Evolutionary conservation across 2,329 filamentous ascomycete species (phyloP), one percentile per base, ranked within the genome.

Genomic region (Cyphellophora attinorum): DNA sequence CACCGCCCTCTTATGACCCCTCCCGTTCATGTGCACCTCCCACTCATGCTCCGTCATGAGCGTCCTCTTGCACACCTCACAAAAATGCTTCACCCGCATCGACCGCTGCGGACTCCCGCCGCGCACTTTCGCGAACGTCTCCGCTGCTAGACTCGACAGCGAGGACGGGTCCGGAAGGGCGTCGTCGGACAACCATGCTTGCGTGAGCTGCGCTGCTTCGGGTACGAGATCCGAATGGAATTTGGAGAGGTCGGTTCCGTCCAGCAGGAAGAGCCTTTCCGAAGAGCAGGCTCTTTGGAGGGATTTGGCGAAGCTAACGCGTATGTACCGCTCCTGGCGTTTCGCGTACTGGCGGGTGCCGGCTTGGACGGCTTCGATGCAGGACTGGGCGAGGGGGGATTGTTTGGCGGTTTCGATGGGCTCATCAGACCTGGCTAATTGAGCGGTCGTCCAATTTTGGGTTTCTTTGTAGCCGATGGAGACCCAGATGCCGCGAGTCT

Each of bases 381-480:
- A 79, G 11, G 39, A 35, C 1, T 25, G 21, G 8, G 21, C 21
- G 8, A 25, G n/a, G n/a, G 8, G 21, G 8, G 11, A 86, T 55
- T 12, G 64, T 63, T 13, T 71, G 65, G 1, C 82, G 58, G 3
- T 72, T 64, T 27, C 39, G 15, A 37, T 51, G 29, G 35, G 34
- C 50, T 25, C 8, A 25, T 8, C 8, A n/a, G n/a, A n/a, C 34
- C 27, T 44, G 31, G 17, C 49, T 41, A 35, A 47, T 15, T 34
- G 46, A 48, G 38, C 56, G 70, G 2, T 61, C 49, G 15, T 61
- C 51, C 86, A 94, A 0, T 74, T 68, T 38, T 82, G 72, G 52
- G 96, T 81, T 53, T 98, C 85, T 55, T 93, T 95, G 60, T 86
- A 95, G 1, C 91, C 91, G 42, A 98, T 98, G 1, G 88, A 91